A percentile compares a stretch with the other conserved stretches of the same genome.
phyloP scores from a whole-genome alignment of 352 stramenopile genomes.

The Pythium biforme region DNA sequence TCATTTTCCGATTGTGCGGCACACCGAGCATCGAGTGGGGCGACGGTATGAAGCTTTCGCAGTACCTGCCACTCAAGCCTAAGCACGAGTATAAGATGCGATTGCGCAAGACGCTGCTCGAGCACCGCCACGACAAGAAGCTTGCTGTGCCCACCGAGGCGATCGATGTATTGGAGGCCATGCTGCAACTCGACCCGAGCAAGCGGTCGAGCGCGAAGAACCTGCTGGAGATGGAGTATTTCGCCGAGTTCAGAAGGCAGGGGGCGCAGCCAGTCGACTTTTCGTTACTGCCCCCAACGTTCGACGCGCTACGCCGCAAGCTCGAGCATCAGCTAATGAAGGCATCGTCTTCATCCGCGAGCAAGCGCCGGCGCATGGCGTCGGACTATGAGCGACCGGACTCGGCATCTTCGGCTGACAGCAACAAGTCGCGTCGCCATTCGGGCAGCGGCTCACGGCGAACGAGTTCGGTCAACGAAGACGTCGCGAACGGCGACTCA shows the following conservation, averaged over 20 bases:
- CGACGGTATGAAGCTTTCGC: conserved; percentile 46
- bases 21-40: conserved; percentile 60
- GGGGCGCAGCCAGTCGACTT: conserved; percentile 36
- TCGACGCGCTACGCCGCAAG: conserved; percentile 57
- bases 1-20: conserved; percentile 78
- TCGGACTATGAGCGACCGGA: conserved; percentile 12
- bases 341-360: background rate
- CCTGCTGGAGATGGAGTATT: conserved; percentile 60
- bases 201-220: conserved; percentile 50
- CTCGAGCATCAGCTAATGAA: conserved; percentile 45
- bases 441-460: background rate
- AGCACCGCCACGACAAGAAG: conserved; percentile 47
- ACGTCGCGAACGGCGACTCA: background rate
- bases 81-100: conserved; percentile 80
- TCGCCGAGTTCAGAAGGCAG: conserved; percentile 40
- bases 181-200: conserved; percentile 75
- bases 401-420: conserved; percentile 16
- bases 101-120: conserved; percentile 75
- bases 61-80: conserved; percentile 52
- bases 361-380: conserved; percentile 24
- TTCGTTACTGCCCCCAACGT: conserved; percentile 42
- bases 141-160: conserved; percentile 49
- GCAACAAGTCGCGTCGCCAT: conserved; percentile 11
- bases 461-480: conserved; percentile 10
- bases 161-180: conserved; percentile 61